Evolutionary conservation across 306 rosid species (phyloP).

Genomic region (Vigna reflexopilosa): DNA sequence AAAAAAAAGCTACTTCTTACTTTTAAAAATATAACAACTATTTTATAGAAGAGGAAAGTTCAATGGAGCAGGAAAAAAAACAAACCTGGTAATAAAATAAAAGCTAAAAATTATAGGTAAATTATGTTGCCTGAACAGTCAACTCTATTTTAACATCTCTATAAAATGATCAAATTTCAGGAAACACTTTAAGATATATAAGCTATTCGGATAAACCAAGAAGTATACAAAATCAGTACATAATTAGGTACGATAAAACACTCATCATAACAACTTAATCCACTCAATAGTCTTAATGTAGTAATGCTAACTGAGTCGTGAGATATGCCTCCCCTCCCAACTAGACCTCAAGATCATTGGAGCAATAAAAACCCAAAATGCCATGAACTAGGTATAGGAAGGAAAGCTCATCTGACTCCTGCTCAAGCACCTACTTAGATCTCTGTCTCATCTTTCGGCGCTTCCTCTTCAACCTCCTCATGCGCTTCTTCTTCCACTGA

Average conservation of each 20-base stretch:
- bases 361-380: constrained; percentile 9
- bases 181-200: constrained; percentile 9
- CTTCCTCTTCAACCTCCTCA: constrained; percentile 97
- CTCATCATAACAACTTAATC: constrained; percentile 14
- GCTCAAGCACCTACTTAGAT: constrained; percentile 65
- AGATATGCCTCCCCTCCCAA: constrained; percentile 26
- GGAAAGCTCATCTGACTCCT: constrained; percentile 36
- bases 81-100: too few species aligned
- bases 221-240: constrained; percentile 22
- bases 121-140: too few species aligned
- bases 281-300: constrained; percentile 24
- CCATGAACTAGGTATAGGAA: not conserved
- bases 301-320: constrained; percentile 36
- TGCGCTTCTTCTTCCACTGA: constrained; percentile 99
- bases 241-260: constrained; percentile 18
- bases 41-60: too few species aligned
- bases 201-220: constrained; percentile 27
- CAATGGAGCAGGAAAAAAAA: too few species aligned
- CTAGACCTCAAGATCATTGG: constrained; percentile 23
- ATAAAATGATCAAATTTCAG: constrained; percentile 15
- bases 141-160: too few species aligned
- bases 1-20: too few species aligned
- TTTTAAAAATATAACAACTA: too few species aligned
- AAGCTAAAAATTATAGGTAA: too few species aligned
- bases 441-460: constrained; percentile 98